Conservation (phyloP, 495 filamentous ascomycete species). For the Trichoderma gamsii region DNA sequence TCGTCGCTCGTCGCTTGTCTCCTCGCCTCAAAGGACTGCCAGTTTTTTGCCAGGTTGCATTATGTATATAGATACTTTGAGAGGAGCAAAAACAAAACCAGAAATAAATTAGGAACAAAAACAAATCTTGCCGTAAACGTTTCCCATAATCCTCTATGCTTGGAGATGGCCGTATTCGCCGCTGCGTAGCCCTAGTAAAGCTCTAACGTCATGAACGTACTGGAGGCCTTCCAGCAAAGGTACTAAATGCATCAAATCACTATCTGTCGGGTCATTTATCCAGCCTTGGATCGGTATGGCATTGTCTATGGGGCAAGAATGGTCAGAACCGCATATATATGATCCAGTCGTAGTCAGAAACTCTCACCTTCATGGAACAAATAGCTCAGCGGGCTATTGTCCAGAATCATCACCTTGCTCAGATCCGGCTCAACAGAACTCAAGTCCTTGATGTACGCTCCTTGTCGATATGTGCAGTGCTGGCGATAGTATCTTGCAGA, state of each 20-base stretch:
- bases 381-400: conserved; percentile 97
- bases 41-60: conserved; percentile 2
- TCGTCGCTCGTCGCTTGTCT: neutral
- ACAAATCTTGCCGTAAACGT: conserved; percentile 1
- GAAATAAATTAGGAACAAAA: neutral
- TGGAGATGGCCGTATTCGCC: conserved; percentile 63
- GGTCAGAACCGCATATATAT: neutral
- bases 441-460: conserved; percentile 96
- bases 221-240: conserved; percentile 93
- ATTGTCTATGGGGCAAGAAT: conserved; percentile 58
- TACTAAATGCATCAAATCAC: conserved; percentile 83
- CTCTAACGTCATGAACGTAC: conserved; percentile 90
- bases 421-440: conserved; percentile 93
- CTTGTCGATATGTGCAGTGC: conserved; percentile 90
- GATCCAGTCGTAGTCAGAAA: neutral
- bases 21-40: conserved; percentile 5
- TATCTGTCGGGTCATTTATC: conserved; percentile 87
- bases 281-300: conserved; percentile 90
- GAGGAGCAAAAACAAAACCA: neutral
- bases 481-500: conserved; percentile 86
- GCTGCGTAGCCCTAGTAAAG: conserved; percentile 77
- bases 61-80: neutral
- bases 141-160: conserved; percentile 21
- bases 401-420: conserved; percentile 95
- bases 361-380: conserved; percentile 91